Evolutionary conservation across 768 basidiomycete genomes (phyloP).

Genomic region (Russula virescens): DNA sequence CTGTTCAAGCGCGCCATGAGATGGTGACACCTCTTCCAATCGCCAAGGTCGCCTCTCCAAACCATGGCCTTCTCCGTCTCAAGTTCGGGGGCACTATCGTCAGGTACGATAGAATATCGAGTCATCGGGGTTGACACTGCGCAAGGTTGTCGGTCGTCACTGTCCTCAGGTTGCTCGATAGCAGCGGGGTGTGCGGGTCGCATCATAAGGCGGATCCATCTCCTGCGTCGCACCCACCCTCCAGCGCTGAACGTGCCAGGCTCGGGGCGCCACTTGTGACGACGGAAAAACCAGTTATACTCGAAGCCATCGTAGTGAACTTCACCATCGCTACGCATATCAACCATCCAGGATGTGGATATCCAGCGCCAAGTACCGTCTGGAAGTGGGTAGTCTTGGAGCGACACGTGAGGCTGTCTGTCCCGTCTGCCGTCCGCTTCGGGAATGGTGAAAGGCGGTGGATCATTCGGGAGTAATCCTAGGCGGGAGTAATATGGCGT

Average conservation of each 20-base stretch:
- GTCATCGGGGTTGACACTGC: neutral
- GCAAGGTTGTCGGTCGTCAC: neutral
- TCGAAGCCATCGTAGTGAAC: slow-evolving; percentile 83
- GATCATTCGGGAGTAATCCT: slow-evolving; percentile 66
- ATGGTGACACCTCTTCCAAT: slow-evolving; percentile 55
- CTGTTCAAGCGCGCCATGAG: slow-evolving; percentile 49
- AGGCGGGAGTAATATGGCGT: slow-evolving; percentile 64
- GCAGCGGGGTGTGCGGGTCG: slow-evolving; percentile 39
- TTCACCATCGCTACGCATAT: slow-evolving; percentile 77
- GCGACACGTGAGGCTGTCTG: slow-evolving; percentile 50
- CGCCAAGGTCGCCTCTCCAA: slow-evolving; percentile 53
- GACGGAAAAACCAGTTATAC: slow-evolving; percentile 75
- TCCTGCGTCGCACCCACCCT: slow-evolving; percentile 69
- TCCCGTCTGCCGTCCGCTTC: slow-evolving; percentile 28
- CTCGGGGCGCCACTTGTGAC: slow-evolving; percentile 57
- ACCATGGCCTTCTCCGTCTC: slow-evolving; percentile 27
- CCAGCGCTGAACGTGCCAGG: slow-evolving; percentile 56
- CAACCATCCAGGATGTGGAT: slow-evolving; percentile 77
- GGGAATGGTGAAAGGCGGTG: slow-evolving; percentile 66
- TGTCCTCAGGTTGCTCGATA: neutral
- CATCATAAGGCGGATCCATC: slow-evolving; percentile 86
- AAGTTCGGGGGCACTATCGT: neutral
- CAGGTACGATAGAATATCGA: slow-evolving; percentile 1
- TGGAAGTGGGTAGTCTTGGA: slow-evolving; percentile 64
- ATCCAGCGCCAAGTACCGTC: slow-evolving; percentile 82